phyloP scores from a whole-genome alignment of 1,139 yeast genomes.

The Pichia sp. region DNA sequence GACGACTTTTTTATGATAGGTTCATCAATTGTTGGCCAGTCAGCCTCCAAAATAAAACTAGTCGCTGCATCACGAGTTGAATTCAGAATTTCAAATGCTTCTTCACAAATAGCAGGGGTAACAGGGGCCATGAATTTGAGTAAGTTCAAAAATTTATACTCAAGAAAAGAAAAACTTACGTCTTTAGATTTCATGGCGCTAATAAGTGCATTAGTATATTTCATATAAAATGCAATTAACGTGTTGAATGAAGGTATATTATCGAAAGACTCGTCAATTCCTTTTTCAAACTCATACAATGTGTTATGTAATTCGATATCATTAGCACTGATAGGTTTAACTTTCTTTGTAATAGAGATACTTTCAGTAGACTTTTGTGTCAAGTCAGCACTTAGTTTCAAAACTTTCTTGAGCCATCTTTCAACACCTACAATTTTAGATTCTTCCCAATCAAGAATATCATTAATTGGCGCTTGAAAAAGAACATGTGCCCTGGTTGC shows the following conservation, averaged over 20 bases:
- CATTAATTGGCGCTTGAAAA: slow-evolving; percentile 88
- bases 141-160: slow-evolving; percentile 32
- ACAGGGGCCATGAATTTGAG: slow-evolving; percentile 62
- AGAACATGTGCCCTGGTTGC: slow-evolving; percentile 88
- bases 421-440: slow-evolving; percentile 77
- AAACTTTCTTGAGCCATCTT: slow-evolving; percentile 70
- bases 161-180: slow-evolving; percentile 4
- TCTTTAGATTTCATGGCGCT: slow-evolving; percentile 31
- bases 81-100: slow-evolving; percentile 58
- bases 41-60: slow-evolving; percentile 36
- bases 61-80: slow-evolving; percentile 11
- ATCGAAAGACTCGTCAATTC: slow-evolving; percentile 54
- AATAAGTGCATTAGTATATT: slow-evolving; percentile 53
- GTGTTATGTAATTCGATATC: slow-evolving; percentile 56
- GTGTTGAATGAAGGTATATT: slow-evolving; percentile 67
- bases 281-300: slow-evolving; percentile 40
- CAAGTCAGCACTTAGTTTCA: slow-evolving; percentile 34
- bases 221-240: slow-evolving; percentile 84
- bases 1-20: slow-evolving; percentile 32
- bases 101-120: slow-evolving; percentile 77
- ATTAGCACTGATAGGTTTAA: too few species aligned
- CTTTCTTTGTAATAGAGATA: too few species aligned
- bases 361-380: slow-evolving; percentile 10
- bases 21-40: slow-evolving; percentile 44
- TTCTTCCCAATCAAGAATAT: slow-evolving; percentile 85